Conservation (phyloP, 805 yeast genomes). For the Wickerhamiella australiensis region DNA sequence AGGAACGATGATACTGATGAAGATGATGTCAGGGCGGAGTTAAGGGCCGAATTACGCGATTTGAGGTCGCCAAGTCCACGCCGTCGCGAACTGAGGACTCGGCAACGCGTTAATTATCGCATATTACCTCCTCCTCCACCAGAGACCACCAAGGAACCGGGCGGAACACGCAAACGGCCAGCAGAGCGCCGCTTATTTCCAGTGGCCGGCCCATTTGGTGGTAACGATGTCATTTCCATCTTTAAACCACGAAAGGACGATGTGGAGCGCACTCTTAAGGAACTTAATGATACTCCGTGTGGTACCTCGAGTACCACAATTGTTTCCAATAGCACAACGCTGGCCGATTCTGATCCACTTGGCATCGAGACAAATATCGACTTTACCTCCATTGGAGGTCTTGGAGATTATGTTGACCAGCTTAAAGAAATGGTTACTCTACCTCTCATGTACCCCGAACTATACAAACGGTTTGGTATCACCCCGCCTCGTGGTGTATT, state of each 20-base stretch:
- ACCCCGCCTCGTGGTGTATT: slow-evolving; percentile 96
- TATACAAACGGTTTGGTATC: slow-evolving; percentile 76
- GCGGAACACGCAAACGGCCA: background rate
- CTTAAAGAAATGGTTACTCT: slow-evolving; percentile 93
- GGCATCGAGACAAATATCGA: slow-evolving; percentile 82
- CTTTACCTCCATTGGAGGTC: slow-evolving; percentile 79
- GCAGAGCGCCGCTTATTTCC: slow-evolving; percentile 58
- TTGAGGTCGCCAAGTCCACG: slow-evolving; percentile 16
- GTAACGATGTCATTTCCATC: slow-evolving; percentile 77
- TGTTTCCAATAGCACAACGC: slow-evolving; percentile 39
- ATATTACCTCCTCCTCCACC: slow-evolving; percentile 23
- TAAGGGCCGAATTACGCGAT: slow-evolving; percentile 20
- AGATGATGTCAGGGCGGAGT: slow-evolving; percentile 16
- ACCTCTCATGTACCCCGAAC: slow-evolving; percentile 86
- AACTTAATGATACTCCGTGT: slow-evolving; percentile 4
- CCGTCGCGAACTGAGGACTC: slow-evolving; percentile 18
- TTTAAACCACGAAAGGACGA: slow-evolving; percentile 29
- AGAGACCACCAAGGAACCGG: slow-evolving; percentile 16
- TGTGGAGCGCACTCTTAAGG: slow-evolving; percentile 8
- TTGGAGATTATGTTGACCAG: slow-evolving; percentile 80
- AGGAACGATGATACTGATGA: slow-evolving; percentile 11
- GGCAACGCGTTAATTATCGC: slow-evolving; percentile 22
- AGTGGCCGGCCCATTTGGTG: slow-evolving; percentile 96
- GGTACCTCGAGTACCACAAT: slow-evolving; percentile 25
- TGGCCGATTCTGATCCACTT: slow-evolving; percentile 52